phyloP scores from a whole-genome alignment of 768 basidiomycete genomes.

The Russula brevipes region DNA sequence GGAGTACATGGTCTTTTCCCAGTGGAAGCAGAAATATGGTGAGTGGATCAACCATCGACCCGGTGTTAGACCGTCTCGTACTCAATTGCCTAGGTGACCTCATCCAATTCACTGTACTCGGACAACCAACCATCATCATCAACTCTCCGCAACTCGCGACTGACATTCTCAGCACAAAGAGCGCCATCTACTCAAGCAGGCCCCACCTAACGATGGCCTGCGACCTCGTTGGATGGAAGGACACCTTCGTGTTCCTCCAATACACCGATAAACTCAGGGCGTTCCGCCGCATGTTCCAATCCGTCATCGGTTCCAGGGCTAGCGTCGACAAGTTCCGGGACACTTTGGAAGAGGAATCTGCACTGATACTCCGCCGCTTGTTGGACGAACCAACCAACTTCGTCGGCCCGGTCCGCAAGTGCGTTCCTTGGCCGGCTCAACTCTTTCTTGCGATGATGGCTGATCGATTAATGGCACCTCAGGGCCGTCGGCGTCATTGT shows the following conservation, averaged over 20 bases:
- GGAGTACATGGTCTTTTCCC: slow-evolving; percentile 21
- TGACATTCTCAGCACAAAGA: slow-evolving; percentile 29
- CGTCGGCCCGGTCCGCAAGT: slow-evolving; percentile 25
- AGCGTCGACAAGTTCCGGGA: slow-evolving; percentile 23
- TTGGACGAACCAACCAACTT: slow-evolving; percentile 22
- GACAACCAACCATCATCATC: slow-evolving; percentile 27
- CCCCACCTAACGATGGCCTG: slow-evolving; percentile 27
- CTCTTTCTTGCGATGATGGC: too few relatives aligned
- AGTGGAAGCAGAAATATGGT: slow-evolving; percentile 24
- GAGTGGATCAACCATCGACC: neutral
- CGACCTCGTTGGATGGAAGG: slow-evolving; percentile 25
- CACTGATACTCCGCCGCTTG: slow-evolving; percentile 18
- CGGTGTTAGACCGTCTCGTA: neutral
- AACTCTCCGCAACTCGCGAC: slow-evolving; percentile 24
- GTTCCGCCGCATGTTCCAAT: slow-evolving; percentile 25
- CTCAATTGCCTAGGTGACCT: slow-evolving; percentile 24
- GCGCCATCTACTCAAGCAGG: slow-evolving; percentile 28
- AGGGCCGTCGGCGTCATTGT: slow-evolving; percentile 25
- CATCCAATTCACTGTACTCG: slow-evolving; percentile 26
- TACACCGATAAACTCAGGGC: slow-evolving; percentile 26
- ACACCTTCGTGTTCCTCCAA: slow-evolving; percentile 24
- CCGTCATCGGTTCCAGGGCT: slow-evolving; percentile 22
- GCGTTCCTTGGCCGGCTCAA: neutral
- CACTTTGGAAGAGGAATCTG: slow-evolving; percentile 22
- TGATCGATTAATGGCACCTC: neutral